Evolutionary conservation across 1,139 yeast species (phyloP).

Genomic region (Protomyces inundatus): DNA sequence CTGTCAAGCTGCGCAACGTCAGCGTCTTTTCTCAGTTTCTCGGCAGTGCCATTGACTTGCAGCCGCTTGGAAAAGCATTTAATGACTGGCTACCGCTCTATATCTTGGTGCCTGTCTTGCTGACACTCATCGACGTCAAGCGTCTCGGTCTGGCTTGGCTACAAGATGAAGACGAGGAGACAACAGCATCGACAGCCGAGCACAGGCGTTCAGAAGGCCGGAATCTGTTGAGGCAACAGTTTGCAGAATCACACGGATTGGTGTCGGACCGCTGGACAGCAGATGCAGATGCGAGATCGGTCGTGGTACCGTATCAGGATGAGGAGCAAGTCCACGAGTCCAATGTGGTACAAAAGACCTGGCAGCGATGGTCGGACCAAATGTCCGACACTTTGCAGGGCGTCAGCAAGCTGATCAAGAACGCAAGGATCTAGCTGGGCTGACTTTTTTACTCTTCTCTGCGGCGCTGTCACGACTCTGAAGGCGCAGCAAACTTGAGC

Average conservation of each 20-base stretch:
- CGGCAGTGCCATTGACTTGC: slow-evolving; percentile 68
- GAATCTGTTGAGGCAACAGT: neutral
- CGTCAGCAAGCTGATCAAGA: neutral
- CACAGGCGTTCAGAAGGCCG: neutral
- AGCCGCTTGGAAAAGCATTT: slow-evolving; percentile 66
- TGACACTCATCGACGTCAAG: slow-evolving; percentile 52
- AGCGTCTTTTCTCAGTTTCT: slow-evolving; percentile 52
- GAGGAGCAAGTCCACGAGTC: neutral
- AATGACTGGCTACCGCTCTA: slow-evolving; percentile 73
- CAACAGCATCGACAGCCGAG: neutral
- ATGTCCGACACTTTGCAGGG: neutral
- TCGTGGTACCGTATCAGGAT: neutral
- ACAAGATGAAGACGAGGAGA: neutral
- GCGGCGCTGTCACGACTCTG: too few species aligned
- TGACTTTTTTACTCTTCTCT: too few species aligned
- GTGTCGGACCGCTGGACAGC: neutral
- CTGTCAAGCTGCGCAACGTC: slow-evolving; percentile 39
- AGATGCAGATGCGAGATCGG: neutral
- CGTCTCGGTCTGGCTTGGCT: slow-evolving; percentile 51
- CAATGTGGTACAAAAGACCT: neutral
- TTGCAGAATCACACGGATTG: neutral
- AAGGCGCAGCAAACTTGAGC: too few species aligned
- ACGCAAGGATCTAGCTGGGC: neutral
- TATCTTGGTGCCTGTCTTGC: slow-evolving; percentile 58
- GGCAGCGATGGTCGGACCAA: neutral